Evolutionary conservation across 352 stramenopile species (phyloP).

Genomic region (Phytophthora macrochlamydospora): DNA sequence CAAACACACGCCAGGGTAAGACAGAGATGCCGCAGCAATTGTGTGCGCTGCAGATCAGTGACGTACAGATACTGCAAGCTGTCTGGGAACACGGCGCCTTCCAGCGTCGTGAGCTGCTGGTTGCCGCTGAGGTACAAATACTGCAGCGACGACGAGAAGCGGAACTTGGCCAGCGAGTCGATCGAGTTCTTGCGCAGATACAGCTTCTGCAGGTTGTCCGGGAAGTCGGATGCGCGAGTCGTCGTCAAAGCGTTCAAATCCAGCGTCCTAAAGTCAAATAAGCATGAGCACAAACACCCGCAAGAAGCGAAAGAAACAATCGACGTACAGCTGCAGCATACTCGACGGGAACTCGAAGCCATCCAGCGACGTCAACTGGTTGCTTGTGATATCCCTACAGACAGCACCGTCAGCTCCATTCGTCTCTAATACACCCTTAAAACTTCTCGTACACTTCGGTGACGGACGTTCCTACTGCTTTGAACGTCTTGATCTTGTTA

Average conservation of each 20-base stretch:
- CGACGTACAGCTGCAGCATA: slow-evolving; percentile 25
- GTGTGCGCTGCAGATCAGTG: slow-evolving; percentile 19
- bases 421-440: background rate
- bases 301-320: background rate
- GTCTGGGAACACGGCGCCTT: slow-evolving; percentile 49
- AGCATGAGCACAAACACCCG: slow-evolving; percentile 16
- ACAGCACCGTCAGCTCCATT: slow-evolving; percentile 6
- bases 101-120: slow-evolving; percentile 40
- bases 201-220: slow-evolving; percentile 22
- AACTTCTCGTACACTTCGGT: slow-evolving; percentile 42
- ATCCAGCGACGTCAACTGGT: slow-evolving; percentile 35
- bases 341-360: slow-evolving; percentile 31
- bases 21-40: slow-evolving; percentile 30
- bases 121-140: slow-evolving; percentile 50
- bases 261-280: slow-evolving; percentile 17
- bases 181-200: slow-evolving; percentile 44
- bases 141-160: slow-evolving; percentile 32
- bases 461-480: slow-evolving; percentile 32
- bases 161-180: slow-evolving; percentile 34
- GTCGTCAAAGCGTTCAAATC: slow-evolving; percentile 30
- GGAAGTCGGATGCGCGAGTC: slow-evolving; percentile 26
- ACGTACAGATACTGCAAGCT: slow-evolving; percentile 41
- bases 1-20: too few species aligned
- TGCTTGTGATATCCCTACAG: slow-evolving; percentile 29
- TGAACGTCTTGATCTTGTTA: slow-evolving; percentile 51